Evolutionary conservation across 345 rosid genomes (phyloP).

Genomic region (Citrus sp.): DNA sequence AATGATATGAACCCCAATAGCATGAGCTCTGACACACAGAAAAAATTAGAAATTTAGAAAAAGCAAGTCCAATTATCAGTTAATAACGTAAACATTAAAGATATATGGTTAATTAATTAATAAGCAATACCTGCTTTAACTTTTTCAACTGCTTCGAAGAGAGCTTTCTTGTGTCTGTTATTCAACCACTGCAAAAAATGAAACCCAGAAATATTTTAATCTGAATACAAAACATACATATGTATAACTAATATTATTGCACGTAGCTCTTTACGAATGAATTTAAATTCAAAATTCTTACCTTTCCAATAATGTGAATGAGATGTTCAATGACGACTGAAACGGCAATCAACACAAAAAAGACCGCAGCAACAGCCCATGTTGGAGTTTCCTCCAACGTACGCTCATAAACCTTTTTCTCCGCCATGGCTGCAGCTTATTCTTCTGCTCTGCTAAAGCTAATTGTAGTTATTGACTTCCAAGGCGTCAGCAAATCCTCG

Average conservation of each 20-base stretch:
- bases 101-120: neutral
- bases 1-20: constrained; percentile 75
- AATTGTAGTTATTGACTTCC: no score
- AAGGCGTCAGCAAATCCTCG: neutral
- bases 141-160: constrained; percentile 83
- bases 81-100: neutral
- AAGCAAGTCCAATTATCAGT: neutral
- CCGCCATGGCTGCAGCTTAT: constrained; percentile 20
- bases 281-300: constrained; percentile 6
- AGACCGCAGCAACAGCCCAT: constrained; percentile 91
- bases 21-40: constrained; percentile 51
- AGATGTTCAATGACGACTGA: constrained; percentile 70
- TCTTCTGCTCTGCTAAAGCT: neutral
- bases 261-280: no score
- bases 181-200: constrained; percentile 51
- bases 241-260: no score
- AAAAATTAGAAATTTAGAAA: neutral
- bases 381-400: constrained; percentile 72
- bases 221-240: no score
- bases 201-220: neutral
- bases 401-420: constrained; percentile 16
- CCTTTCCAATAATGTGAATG: constrained; percentile 60
- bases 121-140: constrained; percentile 56
- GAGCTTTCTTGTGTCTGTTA: constrained; percentile 57
- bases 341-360: constrained; percentile 58